Evolutionary conservation across 768 basidiomycete species (phyloP).

Genomic region (Stropharia rugosoannulata): DNA sequence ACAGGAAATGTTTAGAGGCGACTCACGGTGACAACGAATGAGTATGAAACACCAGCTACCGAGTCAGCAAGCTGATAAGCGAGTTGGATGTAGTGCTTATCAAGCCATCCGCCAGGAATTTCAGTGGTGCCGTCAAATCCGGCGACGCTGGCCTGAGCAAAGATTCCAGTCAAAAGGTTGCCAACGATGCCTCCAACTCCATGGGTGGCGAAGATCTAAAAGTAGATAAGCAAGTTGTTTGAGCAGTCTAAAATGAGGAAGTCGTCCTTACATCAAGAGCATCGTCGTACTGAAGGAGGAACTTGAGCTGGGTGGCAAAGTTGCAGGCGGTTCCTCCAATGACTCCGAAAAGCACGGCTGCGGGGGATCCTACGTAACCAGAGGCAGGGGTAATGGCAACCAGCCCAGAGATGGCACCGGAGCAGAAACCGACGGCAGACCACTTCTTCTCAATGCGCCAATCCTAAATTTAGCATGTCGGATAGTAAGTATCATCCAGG

Average conservation of each 20-base stretch:
- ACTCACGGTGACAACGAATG: conserved; percentile 74
- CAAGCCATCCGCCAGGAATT: conserved; percentile 86
- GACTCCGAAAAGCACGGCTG: conserved; percentile 84
- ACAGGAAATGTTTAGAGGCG: conserved; percentile 3
- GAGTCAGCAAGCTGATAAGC: conserved; percentile 85
- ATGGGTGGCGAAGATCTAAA: conserved; percentile 86
- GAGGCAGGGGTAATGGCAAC: conserved; percentile 90
- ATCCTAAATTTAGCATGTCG: conserved; percentile 46
- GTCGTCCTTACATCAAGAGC: conserved; percentile 63
- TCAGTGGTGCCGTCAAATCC: conserved; percentile 69
- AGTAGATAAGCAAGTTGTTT: neutral
- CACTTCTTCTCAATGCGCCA: conserved; percentile 92
- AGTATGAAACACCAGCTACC: conserved; percentile 61
- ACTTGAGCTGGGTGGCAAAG: conserved; percentile 95
- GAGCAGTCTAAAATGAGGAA: neutral
- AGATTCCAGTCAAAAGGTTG: conserved; percentile 84
- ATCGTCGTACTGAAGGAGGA: conserved; percentile 73
- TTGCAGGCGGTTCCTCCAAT: conserved; percentile 85
- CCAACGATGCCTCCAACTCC: conserved; percentile 77
- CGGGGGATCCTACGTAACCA: conserved; percentile 80
- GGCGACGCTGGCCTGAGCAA: conserved; percentile 80
- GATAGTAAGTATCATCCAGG: neutral
- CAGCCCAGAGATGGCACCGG: conserved; percentile 88
- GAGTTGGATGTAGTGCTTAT: conserved; percentile 79
- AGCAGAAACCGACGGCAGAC: conserved; percentile 94